phyloP scores from a whole-genome alignment of 1,284 basidiomycete species.

The Sanghuangporus weigelae region DNA sequence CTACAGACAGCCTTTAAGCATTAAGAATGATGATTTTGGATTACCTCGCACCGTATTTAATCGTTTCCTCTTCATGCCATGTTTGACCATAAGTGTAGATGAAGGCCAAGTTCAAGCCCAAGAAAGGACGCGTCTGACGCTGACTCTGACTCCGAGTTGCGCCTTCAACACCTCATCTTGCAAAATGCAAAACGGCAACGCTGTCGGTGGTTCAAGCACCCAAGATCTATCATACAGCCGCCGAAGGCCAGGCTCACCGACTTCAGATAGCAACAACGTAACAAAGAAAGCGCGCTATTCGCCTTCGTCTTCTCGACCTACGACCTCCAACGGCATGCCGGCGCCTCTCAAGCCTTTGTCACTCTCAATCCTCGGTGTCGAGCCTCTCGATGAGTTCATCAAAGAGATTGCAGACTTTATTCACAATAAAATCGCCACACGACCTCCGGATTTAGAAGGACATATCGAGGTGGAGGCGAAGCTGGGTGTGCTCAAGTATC shows the following conservation, averaged over 20 bases:
- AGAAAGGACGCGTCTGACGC: background rate
- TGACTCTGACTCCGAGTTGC: background rate
- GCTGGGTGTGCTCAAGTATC: constrained; percentile 76
- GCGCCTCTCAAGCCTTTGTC: constrained; percentile 48
- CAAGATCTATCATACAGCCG: background rate
- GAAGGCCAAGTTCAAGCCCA: background rate
- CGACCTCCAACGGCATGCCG: constrained; percentile 33
- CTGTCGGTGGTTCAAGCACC: background rate
- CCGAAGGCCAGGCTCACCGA: constrained; percentile 9
- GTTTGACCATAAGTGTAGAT: constrained; percentile 1
- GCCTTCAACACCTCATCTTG: background rate
- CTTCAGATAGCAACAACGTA: background rate
- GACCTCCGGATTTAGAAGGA: constrained; percentile 35
- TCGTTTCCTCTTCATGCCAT: constrained; percentile 12
- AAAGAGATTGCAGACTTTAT: constrained; percentile 89
- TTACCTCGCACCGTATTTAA: background rate
- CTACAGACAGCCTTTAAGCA: background rate
- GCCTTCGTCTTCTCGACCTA: constrained; percentile 30
- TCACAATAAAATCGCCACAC: constrained; percentile 58
- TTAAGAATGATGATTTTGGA: background rate
- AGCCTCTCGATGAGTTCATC: constrained; percentile 93
- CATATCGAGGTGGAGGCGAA: constrained; percentile 88
- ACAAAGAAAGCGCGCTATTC: constrained; percentile 18
- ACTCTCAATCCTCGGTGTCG: constrained; percentile 86
- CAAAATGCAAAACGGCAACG: constrained; percentile 3